Evolutionary conservation across 345 rosid genomes (phyloP).

Genomic region (Salix purpurea): DNA sequence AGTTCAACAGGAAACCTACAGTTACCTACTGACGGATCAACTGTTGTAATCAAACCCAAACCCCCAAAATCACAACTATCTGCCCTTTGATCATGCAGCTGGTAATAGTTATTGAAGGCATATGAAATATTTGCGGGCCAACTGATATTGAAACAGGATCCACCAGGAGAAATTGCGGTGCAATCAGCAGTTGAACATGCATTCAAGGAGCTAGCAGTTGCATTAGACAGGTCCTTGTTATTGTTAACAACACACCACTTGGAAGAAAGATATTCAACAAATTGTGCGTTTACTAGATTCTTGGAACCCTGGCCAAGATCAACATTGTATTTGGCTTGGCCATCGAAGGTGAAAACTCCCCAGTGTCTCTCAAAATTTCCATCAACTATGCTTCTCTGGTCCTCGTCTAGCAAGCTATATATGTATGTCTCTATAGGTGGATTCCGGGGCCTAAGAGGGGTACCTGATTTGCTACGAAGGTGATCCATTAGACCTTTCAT

Average conservation of each 20-base stretch:
- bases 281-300: conserved; percentile 56
- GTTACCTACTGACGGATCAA: conserved; percentile 60
- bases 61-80: conserved; percentile 81
- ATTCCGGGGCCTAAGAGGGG: conserved; percentile 48
- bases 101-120: conserved; percentile 83
- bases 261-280: conserved; percentile 65
- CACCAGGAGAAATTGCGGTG: conserved; percentile 62
- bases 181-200: conserved; percentile 74
- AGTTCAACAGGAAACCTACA: conserved; percentile 64
- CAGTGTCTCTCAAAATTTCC: conserved; percentile 89
- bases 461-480: conserved; percentile 56
- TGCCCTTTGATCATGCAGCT: conserved; percentile 69
- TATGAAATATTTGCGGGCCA: conserved; percentile 84
- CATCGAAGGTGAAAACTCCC: conserved; percentile 91
- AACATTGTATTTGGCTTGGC: conserved; percentile 76
- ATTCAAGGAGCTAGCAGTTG: conserved; percentile 48
- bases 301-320: conserved; percentile 54
- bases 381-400: conserved; percentile 42
- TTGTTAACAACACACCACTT: conserved; percentile 87
- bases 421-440: conserved; percentile 63
- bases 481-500: conserved; percentile 60
- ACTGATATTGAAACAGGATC: conserved; percentile 63
- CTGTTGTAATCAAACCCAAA: conserved; percentile 79
- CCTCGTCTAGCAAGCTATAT: conserved; percentile 75
- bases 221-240: conserved; percentile 67